Evolutionary conservation across 495 filamentous ascomycete species (phyloP).

Genomic region (Penicillium coprophilum): DNA sequence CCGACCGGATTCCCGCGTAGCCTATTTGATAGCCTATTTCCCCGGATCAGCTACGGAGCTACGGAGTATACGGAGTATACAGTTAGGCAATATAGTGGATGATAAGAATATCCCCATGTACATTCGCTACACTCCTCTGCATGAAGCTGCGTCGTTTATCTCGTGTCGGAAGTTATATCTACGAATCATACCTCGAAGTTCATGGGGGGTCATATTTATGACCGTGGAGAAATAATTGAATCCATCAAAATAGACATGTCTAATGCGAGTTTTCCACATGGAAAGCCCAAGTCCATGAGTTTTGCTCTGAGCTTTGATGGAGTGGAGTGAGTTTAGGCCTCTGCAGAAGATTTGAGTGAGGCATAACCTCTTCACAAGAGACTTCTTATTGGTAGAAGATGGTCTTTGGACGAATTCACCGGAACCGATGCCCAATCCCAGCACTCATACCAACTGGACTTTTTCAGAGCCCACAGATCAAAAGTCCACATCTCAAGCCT

Average conservation of each 20-base stretch:
- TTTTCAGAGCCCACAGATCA: no score
- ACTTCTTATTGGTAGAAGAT: not conserved
- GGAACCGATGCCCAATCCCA: not conserved
- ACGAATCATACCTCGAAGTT: no score
- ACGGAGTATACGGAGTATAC: not conserved
- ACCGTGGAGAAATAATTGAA: no score
- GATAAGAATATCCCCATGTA: no score
- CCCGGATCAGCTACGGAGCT: not conserved
- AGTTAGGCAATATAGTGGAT: no score
- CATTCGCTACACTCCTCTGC: no score
- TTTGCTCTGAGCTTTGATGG: not conserved
- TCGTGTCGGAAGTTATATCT: not conserved
- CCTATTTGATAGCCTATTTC: constrained; percentile 11
- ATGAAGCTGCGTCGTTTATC: not conserved
- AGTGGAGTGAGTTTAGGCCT: not conserved
- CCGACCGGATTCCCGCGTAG: constrained; percentile 1
- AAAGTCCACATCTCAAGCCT: no score
- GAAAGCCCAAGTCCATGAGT: no score
- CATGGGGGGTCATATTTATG: no score
- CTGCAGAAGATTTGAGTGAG: not conserved
- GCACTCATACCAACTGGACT: not conserved
- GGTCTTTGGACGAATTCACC: not conserved
- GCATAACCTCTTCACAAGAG: not conserved
- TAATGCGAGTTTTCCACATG: no score
- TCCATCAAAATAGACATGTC: no score